Conservation (phyloP, 208 protist species). For the Sergeia podlipaevii region DNA sequence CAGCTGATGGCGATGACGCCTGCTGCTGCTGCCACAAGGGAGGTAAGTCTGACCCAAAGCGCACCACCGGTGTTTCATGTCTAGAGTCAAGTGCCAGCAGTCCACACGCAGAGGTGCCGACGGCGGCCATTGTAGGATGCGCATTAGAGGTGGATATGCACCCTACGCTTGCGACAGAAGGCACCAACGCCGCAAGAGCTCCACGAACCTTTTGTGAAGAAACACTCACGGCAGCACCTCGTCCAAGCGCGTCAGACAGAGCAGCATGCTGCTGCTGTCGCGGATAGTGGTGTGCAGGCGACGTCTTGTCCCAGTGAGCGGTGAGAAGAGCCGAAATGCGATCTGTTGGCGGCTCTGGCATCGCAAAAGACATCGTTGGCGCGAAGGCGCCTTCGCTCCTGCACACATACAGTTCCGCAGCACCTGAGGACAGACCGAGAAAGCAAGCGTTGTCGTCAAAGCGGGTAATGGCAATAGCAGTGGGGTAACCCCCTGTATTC, state of each 20-base stretch:
- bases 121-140: slow-evolving; percentile 51
- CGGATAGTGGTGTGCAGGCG: background rate
- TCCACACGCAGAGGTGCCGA: slow-evolving; percentile 46
- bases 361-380: slow-evolving; percentile 29
- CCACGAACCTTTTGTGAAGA: slow-evolving; percentile 13
- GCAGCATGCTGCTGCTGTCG: background rate
- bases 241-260: background rate
- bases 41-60: slow-evolving; percentile 16
- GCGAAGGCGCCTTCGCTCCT: slow-evolving; percentile 32
- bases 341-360: slow-evolving; percentile 38
- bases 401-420: slow-evolving; percentile 39
- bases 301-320: too few relatives aligned
- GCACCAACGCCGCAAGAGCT: slow-evolving; percentile 16
- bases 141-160: slow-evolving; percentile 41
- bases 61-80: slow-evolving; percentile 15
- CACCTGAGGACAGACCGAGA: slow-evolving; percentile 49
- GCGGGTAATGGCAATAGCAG: slow-evolving; percentile 49
- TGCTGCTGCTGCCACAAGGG: slow-evolving; percentile 19
- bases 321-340: slow-evolving; percentile 18
- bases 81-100: slow-evolving; percentile 61
- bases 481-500: slow-evolving; percentile 11
- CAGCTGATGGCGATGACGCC: slow-evolving; percentile 2
- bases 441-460: slow-evolving; percentile 54
- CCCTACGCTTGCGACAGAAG: slow-evolving; percentile 42
- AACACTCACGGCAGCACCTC: background rate